Evolutionary conservation across 2,329 filamentous ascomycete species (phyloP).

Genomic region (Dactylonectria estremocensis): DNA sequence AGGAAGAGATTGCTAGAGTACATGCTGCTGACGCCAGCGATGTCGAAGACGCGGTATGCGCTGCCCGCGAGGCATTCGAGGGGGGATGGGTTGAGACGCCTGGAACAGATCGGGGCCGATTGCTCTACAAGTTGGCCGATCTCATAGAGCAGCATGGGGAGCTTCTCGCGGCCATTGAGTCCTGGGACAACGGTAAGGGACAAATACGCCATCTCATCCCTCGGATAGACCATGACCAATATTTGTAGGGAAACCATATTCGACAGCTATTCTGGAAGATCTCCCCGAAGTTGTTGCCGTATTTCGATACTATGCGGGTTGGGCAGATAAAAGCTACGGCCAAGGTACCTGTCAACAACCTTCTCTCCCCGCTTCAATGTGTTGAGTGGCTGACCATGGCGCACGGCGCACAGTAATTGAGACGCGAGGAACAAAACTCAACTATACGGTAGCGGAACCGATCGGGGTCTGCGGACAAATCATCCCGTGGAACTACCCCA

Average conservation of each 20-base stretch:
- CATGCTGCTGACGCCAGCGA: neutral
- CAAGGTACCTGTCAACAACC: too few species aligned
- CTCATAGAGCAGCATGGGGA: conserved; percentile 76
- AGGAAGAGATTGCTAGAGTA: neutral
- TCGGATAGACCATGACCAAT: neutral
- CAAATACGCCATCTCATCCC: neutral
- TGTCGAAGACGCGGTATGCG: too few species aligned
- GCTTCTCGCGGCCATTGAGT: conserved; percentile 69
- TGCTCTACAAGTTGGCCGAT: conserved; percentile 64
- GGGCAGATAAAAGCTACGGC: conserved; percentile 81
- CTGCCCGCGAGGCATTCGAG: too few species aligned
- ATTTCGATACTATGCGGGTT: conserved; percentile 80
- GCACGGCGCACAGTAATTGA: conserved; percentile 71
- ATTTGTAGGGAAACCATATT: conserved; percentile 73
- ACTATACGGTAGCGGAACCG: conserved; percentile 80
- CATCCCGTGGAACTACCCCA: conserved; percentile 83
- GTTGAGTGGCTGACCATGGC: neutral
- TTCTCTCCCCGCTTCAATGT: too few species aligned
- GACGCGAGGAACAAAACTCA: conserved; percentile 73
- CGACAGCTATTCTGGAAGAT: conserved; percentile 74
- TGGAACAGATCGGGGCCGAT: neutral
- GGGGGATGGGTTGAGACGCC: too few species aligned
- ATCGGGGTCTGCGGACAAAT: conserved; percentile 80
- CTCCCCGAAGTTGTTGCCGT: conserved; percentile 60
- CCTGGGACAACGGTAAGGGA: conserved; percentile 87